Base-by-base conservation (phyloP, 2,329 filamentous ascomycete genomes). In the Aspergillus niger region DNA sequence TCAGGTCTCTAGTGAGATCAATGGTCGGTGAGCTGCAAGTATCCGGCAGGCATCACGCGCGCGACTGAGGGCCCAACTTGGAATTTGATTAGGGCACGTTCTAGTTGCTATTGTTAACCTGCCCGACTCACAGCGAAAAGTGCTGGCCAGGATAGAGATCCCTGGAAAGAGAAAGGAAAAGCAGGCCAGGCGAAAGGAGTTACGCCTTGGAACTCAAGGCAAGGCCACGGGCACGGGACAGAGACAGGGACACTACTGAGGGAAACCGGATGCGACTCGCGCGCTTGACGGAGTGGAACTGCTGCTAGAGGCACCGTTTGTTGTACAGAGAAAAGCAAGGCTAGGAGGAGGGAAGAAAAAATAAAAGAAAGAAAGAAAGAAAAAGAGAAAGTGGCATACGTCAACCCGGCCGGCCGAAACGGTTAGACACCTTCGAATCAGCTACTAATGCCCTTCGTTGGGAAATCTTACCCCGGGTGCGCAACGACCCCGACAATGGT, bases 21-120 rank as follows among this genome's bases (percentile, higher is more conserved):
- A 52, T 17, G 28, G 47, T 59, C 51, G 55, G 57, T 56, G 56
- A 60, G 10, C 66, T 74, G 72, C 71, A 74, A 64, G 68, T 63
- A 68, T 53, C 68, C 72, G 68, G 59, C 59, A 28, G 57, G 62
- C 63, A 74, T 73, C 72, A 73, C 70, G 63, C 69, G 64, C 66
- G 66, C 63, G 53, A 39, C 60, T 63, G 51, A 62, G 53, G 41
- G 20, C 22, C 20, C 22, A 22, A 7, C 69, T 68, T 66, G 62
- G 50, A 59, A 66, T 44, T 39, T 47, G 47, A 63, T 28, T 65
- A 62, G 65, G 60, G 52, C 55, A 47, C 24, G 41, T 56, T 30
- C 47, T 58, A 26, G 52, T 50, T 56, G 44, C 22, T 26, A 52
- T 57, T 62, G 57, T 59, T 48, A 28, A 53, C 54, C 22, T 32